Base-by-base conservation (phyloP, 116 monocot genomes). In the Posidonia oceanica region DNA sequence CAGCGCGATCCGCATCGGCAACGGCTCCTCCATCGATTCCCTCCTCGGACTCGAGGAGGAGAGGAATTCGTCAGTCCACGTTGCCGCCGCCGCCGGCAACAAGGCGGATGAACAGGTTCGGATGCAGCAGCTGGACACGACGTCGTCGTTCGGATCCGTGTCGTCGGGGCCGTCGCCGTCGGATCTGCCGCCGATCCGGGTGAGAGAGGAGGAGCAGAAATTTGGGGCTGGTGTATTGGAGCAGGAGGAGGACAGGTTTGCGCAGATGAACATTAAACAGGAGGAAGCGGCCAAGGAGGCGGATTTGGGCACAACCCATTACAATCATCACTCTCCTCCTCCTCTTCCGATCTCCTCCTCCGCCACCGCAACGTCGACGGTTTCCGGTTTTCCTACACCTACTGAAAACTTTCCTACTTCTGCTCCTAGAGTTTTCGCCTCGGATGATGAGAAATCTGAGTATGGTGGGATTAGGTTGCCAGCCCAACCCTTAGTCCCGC, bases 21-120 rank as follows among this genome's bases (percentile, higher is more conserved):
- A 10, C 8, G 48, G 6, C 48, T 48, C 48, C 48, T 87, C 85
- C 16, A 83, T 86, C 8, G 80, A 89, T 69, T 87, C 82, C 61
- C 81, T 93, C 29, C 79, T 89, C 17, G 93, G 89, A 41, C 79
- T 93, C n/a, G 89, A 89, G 36, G 89, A 81, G 2, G 65, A 73
- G 38, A 36, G 6, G 23, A 38, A 70, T 20, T 6, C 54, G 14
- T 60, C 44, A 1, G 18, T 18, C 16, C n/a, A 16, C 20, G 48
- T 12, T 48, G 48, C 44, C 8, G 8, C 6, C 7, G 48, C 48
- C 12, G 48, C 11, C 48, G 48, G 36, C 14, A 21, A 22, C 61
- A 61, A 61, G 23, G 14, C 36, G 61, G 36, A 13, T 2, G 36
- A 61, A 21, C 36, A 61, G 22, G 36, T 29, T 29, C 79, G 41